Evolutionary conservation across 192 early-diverging fungal genomes (phyloP).

Genomic region (Linnemannia zychae): DNA sequence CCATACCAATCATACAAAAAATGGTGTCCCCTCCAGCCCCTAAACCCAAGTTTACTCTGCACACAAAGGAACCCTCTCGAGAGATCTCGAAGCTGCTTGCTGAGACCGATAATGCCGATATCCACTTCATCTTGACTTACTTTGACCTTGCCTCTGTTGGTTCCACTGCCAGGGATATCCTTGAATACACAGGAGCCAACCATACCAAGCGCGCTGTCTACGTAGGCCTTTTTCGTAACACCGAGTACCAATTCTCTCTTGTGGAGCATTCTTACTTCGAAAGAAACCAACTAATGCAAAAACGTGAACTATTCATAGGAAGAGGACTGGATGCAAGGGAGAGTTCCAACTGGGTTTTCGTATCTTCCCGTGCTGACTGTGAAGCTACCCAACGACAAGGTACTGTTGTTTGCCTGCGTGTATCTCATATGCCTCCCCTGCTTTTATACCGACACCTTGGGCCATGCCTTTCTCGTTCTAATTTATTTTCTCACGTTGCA

Average conservation of each 20-base stretch:
- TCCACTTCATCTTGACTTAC: constrained; percentile 19
- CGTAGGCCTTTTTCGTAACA: neutral
- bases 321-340: constrained; percentile 10
- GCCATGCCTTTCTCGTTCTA: neutral
- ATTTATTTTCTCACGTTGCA: neutral
- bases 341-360: constrained; percentile 15
- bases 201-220: neutral
- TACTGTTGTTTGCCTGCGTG: neutral
- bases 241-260: neutral
- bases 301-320: neutral
- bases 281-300: no score
- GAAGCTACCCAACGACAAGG: constrained; percentile 3
- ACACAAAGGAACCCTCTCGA: neutral
- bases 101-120: constrained; percentile 16
- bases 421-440: neutral
- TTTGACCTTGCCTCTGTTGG: constrained; percentile 37
- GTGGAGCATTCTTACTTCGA: no score
- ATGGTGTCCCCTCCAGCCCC: neutral
- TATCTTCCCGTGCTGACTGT: constrained; percentile 26
- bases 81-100: neutral
- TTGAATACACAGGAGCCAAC: constrained; percentile 7
- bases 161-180: constrained; percentile 22
- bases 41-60: neutral
- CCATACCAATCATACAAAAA: neutral
- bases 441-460: neutral